Evolutionary conservation across 192 early-diverging fungal genomes (phyloP).

Genomic region (Rhizoclosmatium globosum): DNA sequence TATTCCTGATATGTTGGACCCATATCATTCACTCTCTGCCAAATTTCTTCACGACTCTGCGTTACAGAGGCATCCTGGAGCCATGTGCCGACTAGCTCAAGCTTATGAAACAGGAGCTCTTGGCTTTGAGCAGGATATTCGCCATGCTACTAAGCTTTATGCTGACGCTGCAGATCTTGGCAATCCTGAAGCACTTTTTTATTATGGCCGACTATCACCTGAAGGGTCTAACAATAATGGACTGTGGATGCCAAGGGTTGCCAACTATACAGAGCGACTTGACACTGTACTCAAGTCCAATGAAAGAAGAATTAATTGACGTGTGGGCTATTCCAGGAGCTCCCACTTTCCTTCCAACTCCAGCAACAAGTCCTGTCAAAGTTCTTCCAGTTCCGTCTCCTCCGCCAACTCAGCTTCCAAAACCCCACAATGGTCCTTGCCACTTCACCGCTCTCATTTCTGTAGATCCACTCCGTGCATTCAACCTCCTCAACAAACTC

Average conservation of each 20-base stretch:
- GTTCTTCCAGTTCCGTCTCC: not conserved
- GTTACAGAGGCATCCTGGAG: slow-evolving; percentile 9
- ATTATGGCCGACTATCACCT: slow-evolving; percentile 86
- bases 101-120: slow-evolving; percentile 78
- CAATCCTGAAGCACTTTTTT: slow-evolving; percentile 77
- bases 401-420: not conserved
- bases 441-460: not conserved
- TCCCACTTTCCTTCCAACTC: not conserved
- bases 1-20: slow-evolving; percentile 59
- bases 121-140: slow-evolving; percentile 61
- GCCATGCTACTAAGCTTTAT: slow-evolving; percentile 68
- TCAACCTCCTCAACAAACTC: not conserved
- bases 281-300: not conserved
- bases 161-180: slow-evolving; percentile 73
- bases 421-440: slow-evolving; percentile 11
- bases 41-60: slow-evolving; percentile 54
- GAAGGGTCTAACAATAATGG: slow-evolving; percentile 65
- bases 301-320: slow-evolving; percentile 4
- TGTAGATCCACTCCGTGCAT: not conserved
- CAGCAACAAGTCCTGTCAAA: not conserved
- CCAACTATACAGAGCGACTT: not conserved
- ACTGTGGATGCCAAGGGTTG: slow-evolving; percentile 17
- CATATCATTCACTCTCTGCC: slow-evolving; percentile 56
- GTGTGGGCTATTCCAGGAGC: slow-evolving; percentile 1
- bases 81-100: slow-evolving; percentile 76